Evolutionary conservation across 2,329 filamentous ascomycete genomes (phyloP).

Genomic region (Dothiorella sarmentorum): DNA sequence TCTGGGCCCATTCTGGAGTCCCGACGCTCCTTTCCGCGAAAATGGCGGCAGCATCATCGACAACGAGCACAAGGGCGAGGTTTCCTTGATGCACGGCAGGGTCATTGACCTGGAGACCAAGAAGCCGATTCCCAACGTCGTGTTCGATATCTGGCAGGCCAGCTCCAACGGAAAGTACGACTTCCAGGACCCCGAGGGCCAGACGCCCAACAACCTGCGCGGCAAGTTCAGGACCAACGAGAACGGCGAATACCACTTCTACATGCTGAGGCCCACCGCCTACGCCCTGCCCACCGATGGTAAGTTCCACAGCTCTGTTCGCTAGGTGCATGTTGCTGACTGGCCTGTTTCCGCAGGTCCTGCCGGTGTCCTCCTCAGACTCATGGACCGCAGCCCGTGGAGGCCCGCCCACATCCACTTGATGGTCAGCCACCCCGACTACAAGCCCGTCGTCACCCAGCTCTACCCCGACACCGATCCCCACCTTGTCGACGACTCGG

Average conservation of each 20-base stretch:
- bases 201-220: constrained; percentile 69
- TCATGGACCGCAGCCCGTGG: constrained; percentile 58
- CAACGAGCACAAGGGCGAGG: constrained; percentile 56
- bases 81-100: constrained; percentile 66
- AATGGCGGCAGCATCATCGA: constrained; percentile 66
- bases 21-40: constrained; percentile 68
- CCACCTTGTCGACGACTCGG: constrained; percentile 56
- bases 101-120: constrained; percentile 64
- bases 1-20: constrained; percentile 75
- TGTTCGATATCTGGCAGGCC: constrained; percentile 77
- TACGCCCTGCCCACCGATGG: constrained; percentile 68
- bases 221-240: constrained; percentile 71
- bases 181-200: constrained; percentile 69
- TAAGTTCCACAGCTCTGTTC: constrained; percentile 20
- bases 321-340: neutral
- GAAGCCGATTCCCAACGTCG: constrained; percentile 63
- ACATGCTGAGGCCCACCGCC: constrained; percentile 71
- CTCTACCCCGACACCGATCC: constrained; percentile 59
- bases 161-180: constrained; percentile 74
- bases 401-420: constrained; percentile 61
- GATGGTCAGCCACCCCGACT: constrained; percentile 53
- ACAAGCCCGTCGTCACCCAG: constrained; percentile 56
- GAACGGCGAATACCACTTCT: constrained; percentile 68
- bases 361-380: constrained; percentile 50
- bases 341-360: constrained; percentile 35